Evolutionary conservation across 106 monocot genomes (phyloP).

Genomic region (Platanthera zijinensis): DNA sequence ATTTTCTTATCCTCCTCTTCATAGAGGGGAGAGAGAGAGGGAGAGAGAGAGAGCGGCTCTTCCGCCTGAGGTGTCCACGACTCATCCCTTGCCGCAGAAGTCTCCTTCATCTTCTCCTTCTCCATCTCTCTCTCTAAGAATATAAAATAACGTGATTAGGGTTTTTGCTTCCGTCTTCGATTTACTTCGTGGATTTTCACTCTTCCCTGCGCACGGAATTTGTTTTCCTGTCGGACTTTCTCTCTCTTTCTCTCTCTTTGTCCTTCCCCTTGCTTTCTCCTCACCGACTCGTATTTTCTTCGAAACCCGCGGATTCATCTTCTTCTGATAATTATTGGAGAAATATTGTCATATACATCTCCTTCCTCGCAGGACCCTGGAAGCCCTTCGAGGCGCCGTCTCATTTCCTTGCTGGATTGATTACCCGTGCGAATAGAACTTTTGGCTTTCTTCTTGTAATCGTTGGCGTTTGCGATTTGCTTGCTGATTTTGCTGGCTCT

Average conservation of each 20-base stretch:
- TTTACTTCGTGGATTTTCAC: constrained; percentile 3
- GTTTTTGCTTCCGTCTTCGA: neutral
- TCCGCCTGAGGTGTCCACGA: neutral
- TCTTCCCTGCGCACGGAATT: neutral
- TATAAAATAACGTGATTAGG: neutral
- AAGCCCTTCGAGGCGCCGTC: neutral
- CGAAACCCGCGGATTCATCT: neutral
- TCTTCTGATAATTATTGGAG: neutral
- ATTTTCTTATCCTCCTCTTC: neutral
- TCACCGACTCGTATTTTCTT: neutral
- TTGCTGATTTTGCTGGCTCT: neutral
- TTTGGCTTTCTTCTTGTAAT: neutral
- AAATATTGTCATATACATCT: neutral
- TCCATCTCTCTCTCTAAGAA: neutral
- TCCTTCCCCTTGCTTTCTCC: neutral
- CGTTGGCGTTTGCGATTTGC: neutral
- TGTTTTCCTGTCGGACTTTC: neutral
- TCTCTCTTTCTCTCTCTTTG: neutral
- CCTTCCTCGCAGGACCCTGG: neutral
- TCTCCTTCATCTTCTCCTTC: neutral
- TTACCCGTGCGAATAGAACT: neutral
- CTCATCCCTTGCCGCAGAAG: constrained; percentile 6
- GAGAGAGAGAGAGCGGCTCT: neutral
- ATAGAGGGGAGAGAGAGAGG: neutral
- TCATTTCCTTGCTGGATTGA: neutral